phyloP scores from a whole-genome alignment of 1,139 yeast genomes.

The Hemisphaericaspora xylanilytica region DNA sequence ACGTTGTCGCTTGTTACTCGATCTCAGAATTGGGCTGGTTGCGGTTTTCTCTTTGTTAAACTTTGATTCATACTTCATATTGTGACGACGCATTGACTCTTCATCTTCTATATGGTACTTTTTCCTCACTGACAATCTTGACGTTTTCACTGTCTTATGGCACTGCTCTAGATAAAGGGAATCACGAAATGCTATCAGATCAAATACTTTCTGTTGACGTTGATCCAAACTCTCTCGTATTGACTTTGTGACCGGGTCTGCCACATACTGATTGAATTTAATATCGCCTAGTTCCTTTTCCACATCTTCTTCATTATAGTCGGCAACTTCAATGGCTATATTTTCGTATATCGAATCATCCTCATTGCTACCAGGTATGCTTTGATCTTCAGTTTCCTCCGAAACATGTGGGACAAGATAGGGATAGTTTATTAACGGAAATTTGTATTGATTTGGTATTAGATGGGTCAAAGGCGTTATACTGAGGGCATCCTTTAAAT shows the following conservation, averaged over 20 bases:
- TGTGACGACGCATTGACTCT: slow-evolving; percentile 13
- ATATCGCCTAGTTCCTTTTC: slow-evolving; percentile 18
- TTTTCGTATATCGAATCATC: neutral
- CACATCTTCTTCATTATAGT: slow-evolving; percentile 17
- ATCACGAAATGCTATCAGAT: neutral
- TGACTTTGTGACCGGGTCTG: neutral
- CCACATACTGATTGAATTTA: slow-evolving; percentile 11
- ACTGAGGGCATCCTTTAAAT: slow-evolving; percentile 24
- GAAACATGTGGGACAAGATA: slow-evolving; percentile 4
- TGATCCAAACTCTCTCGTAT: neutral
- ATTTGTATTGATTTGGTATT: slow-evolving; percentile 29
- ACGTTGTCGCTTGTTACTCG: neutral
- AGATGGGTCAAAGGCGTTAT: slow-evolving; percentile 30
- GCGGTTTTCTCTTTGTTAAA: slow-evolving; percentile 11
- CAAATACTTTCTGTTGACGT: neutral
- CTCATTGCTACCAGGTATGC: neutral
- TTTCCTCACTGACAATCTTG: slow-evolving; percentile 17
- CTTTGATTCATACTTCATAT: slow-evolving; percentile 14
- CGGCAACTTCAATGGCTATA: slow-evolving; percentile 19
- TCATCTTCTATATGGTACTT: slow-evolving; percentile 13
- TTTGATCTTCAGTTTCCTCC: neutral
- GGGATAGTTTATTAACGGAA: slow-evolving; percentile 18
- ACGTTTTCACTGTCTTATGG: neutral
- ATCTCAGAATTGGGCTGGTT: neutral
- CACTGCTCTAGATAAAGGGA: neutral